Base-by-base conservation (phyloP, 164 flowering plant genomes). In the Vitis cinerea region DNA sequence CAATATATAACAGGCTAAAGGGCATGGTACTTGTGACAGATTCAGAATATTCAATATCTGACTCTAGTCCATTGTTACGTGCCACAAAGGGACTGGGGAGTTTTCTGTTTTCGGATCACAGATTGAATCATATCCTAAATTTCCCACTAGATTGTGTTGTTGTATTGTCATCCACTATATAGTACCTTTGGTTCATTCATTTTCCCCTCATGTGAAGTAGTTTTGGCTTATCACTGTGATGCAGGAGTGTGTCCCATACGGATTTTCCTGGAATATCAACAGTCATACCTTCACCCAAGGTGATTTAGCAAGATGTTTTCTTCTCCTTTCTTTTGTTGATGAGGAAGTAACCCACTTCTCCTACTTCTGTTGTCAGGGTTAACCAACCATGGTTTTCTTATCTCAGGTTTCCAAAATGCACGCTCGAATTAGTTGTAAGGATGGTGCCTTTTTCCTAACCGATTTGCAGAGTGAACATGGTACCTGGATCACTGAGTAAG, bases 401-500 rank as follows among this genome's bases (percentile, higher is more conserved):
- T 69, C 50, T 72, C 80, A 94, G 98, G 82, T 94, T 57, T 94
- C 97, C 11, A 65, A 82, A 70, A 71, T 54, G 77, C 98, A 94
- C 80, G 97, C 94, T 60, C 82, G 83, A 37, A 88, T 94, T 53
- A 81, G 71, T 62, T 88, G 76, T 73, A 90, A 87, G 70, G 85
- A 90, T 55, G 93, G 89, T 52, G 91, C 89, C n/a, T 94, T 86
- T 80, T 92, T 76, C 71, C 2, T 94, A 68, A 90, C 89, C 12
- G 97, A 94, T 85, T 81, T 92, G 67, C 81, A 65, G 48, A 94
- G 97, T 71, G 83, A 89, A 56, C 79, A 89, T 66, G 98, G 98
- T 17, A 90, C 94, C 72, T 92, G 88, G 87, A 80, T 94, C 67
- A 76, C 88, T 0, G 83, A 92, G 98, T 91, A 88, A 86, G 98